Percentiles rank a stretch among this genome's conserved stretches.
phyloP scores from a whole-genome alignment of 192 early-diverging fungal species.

The Coemansia sp. region DNA sequence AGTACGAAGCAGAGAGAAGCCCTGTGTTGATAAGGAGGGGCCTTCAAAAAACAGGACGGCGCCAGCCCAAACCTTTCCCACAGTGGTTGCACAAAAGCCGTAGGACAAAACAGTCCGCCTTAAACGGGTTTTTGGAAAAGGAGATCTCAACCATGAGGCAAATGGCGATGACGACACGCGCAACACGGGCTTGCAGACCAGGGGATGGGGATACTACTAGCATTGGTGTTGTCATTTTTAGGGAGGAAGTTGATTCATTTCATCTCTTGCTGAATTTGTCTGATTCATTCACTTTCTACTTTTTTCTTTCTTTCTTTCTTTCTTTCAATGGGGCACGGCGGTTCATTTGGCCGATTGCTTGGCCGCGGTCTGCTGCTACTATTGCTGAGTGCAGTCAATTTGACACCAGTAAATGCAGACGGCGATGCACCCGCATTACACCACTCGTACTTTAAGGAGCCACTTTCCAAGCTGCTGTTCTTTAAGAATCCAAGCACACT shows the following conservation, averaged over 20 bases:
- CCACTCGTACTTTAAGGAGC: constrained; percentile 37
- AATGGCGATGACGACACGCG: neutral
- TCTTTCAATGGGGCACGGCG: constrained; percentile 1
- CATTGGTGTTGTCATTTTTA: neutral
- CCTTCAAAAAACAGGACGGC: neutral
- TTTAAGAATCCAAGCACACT: constrained; percentile 39
- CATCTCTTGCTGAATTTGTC: neutral
- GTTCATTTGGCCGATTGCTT: constrained; percentile 6
- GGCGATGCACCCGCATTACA: constrained; percentile 26
- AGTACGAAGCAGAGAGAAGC: neutral
- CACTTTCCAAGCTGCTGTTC: constrained; percentile 46
- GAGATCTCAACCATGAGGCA: too few species aligned
- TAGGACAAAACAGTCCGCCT: neutral
- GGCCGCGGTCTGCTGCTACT: constrained; percentile 4
- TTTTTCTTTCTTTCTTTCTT: neutral
- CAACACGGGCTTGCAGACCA: neutral
- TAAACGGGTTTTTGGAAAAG: neutral
- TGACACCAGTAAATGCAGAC: neutral
- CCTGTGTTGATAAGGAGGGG: neutral
- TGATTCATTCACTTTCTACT: neutral
- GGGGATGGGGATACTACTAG: neutral
- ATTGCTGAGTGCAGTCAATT: neutral
- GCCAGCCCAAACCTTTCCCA: neutral
- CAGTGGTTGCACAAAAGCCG: neutral
- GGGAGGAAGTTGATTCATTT: neutral